Evolutionary conservation across 768 basidiomycete species (phyloP).

Genomic region (Sarcomyxa edulis): DNA sequence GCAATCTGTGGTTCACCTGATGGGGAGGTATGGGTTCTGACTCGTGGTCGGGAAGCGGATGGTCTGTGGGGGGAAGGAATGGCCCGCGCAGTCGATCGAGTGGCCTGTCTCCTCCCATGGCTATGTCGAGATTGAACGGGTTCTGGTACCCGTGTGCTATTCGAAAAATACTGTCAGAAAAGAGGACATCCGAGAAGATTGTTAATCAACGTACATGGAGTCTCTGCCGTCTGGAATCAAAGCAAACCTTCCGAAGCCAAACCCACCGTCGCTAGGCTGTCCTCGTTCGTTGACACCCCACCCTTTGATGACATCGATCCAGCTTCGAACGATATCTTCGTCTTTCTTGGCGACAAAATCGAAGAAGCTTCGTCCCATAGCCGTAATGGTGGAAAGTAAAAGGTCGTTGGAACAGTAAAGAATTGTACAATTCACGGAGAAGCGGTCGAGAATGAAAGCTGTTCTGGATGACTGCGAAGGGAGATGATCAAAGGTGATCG

Average conservation of each 20-base stretch:
- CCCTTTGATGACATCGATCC: conserved; percentile 74
- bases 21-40: conserved; percentile 2
- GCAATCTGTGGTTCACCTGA: conserved; percentile 32
- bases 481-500: conserved; percentile 54
- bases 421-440: conserved; percentile 59
- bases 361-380: conserved; percentile 64
- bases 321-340: conserved; percentile 60
- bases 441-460: conserved; percentile 79
- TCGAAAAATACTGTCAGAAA: conserved; percentile 2
- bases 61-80: conserved; percentile 4
- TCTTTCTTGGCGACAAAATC: conserved; percentile 67
- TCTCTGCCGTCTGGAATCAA: conserved; percentile 56
- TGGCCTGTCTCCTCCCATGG: conserved; percentile 11
- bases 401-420: conserved; percentile 73
- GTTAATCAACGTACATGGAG: conserved; percentile 42
- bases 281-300: conserved; percentile 85
- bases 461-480: conserved; percentile 69
- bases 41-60: conserved; percentile 6
- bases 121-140: conserved; percentile 18
- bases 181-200: not conserved
- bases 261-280: conserved; percentile 79
- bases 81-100: not conserved
- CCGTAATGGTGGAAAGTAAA: conserved; percentile 51
- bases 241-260: conserved; percentile 73
- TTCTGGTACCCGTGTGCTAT: conserved; percentile 28